Conservation (phyloP, 73 alveolate species). For the Paramecium sexaurelia region DNA sequence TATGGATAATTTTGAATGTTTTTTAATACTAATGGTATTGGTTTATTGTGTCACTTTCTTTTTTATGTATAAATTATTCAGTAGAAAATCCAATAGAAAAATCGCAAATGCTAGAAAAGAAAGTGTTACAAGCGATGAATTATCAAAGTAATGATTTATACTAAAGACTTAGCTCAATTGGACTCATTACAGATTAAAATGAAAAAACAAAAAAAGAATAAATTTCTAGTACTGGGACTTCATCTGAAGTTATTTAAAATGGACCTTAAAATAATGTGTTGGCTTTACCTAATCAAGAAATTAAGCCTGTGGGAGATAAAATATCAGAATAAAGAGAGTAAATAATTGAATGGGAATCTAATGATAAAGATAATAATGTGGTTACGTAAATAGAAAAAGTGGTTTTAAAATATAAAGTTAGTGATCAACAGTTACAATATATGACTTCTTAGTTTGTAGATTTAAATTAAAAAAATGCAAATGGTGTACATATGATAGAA, state of each 20-base stretch:
- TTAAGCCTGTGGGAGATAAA: background rate
- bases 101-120: background rate
- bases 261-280: background rate
- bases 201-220: background rate
- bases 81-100: background rate
- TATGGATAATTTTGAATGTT: background rate
- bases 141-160: background rate
- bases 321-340: background rate
- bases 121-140: background rate
- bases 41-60: background rate
- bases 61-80: background rate
- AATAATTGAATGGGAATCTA: background rate
- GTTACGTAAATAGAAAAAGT: background rate
- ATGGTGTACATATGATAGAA: background rate
- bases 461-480: background rate
- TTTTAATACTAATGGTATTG: background rate
- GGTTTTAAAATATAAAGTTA: background rate
- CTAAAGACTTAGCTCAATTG: background rate
- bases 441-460: background rate
- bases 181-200: background rate
- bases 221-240: background rate
- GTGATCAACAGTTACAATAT: background rate
- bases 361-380: background rate
- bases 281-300: background rate
- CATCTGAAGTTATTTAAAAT: background rate